Evolutionary conservation across 192 early-diverging fungal genomes (phyloP), one percentile per base, ranked within the genome.

Genomic region (Backusella sp.): DNA sequence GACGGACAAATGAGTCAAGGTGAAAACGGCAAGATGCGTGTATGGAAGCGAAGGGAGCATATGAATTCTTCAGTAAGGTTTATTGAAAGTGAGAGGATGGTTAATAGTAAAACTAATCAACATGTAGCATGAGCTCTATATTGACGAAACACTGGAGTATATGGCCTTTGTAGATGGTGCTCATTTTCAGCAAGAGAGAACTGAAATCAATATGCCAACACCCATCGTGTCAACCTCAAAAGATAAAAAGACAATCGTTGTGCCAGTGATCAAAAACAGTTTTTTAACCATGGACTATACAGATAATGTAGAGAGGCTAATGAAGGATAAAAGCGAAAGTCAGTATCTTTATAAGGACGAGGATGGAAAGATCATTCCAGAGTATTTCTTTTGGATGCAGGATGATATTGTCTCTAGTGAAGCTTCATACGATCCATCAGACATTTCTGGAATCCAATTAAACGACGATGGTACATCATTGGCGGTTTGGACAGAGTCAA

Each of bases 221-320:
- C 56, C 56, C n/a, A 62, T 28, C 17, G 7, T 75, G 46, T 73
- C 76, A n/a, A 73, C 56, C 11, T 62, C 56, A 62, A 62, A 62
- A 14, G 26, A 62, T 28, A 23, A 23, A 28, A 62, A 74, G 11
- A 72, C 56, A 1, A 44, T 80, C 4, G 73, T 80, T 14, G 76
- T 69, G 1, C 59, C 68, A 6, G 26, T 68, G 1, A 75, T 80
- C 39, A 70, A 53, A 12, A 66, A 62, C 28, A 62, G 32, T 6
- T 75, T 81, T 59, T n/a, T 74, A 12, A 75, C 76, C 4, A 28
- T 73, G n/a, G 76, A 74, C 32, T 77, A 77, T 71, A 77, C 73
- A 15, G 56, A 59, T 34, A 44, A 73, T 28, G 17, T 75, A 7
- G 70, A 76, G 59, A 21, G 67, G 5, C n/a, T 73, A 0, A 7